A percentile compares a stretch with the other conserved stretches of the same genome.
Evolutionary conservation across 2,329 filamentous ascomycete genomes (phyloP).

Genomic region (Didymella arachidicola): DNA sequence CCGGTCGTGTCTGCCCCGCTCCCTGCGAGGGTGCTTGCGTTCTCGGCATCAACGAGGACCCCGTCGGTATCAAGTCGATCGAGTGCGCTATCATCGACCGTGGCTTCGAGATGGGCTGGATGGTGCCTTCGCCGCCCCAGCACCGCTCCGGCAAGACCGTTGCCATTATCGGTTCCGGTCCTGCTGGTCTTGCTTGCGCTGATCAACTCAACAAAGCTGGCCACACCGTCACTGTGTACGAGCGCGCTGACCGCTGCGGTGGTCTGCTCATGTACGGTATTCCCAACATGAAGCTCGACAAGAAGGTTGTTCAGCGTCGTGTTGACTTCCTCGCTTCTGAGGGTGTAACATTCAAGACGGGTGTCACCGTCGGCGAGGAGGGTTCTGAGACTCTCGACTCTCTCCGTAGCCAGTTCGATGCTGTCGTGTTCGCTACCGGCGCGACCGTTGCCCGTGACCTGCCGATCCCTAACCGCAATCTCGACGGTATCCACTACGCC

Average conservation of each 20-base stretch:
- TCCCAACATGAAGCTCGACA: conserved; percentile 99
- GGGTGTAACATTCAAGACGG: conserved; percentile 82
- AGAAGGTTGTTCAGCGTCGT: conserved; percentile 93
- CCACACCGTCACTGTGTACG: conserved; percentile 87
- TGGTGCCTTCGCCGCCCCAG: conserved; percentile 81
- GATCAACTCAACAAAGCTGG: conserved; percentile 95
- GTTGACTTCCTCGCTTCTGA: conserved; percentile 94
- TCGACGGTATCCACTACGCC: conserved; percentile 91
- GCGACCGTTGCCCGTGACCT: conserved; percentile 93
- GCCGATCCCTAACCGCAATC: conserved; percentile 85
- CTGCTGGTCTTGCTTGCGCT: conserved; percentile 85
- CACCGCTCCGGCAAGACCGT: conserved; percentile 86
- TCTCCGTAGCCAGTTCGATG: conserved; percentile 77
- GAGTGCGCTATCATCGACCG: conserved; percentile 98
- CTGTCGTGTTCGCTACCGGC: conserved; percentile 89
- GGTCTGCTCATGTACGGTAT: conserved; percentile 98
- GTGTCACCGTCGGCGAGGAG: conserved; percentile 80
- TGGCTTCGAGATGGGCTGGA: conserved; percentile 98
- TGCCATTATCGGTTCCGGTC: conserved; percentile 90
- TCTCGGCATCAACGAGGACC: conserved; percentile 94
- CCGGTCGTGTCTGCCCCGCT: conserved; percentile 93
- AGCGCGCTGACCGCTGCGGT: conserved; percentile 88
- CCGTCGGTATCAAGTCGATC: conserved; percentile 97
- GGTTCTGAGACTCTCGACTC: conserved; percentile 72
- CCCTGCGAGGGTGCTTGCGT: conserved; percentile 97